Base-by-base conservation (phyloP, 352 stramenopile genomes). In the Pythium coloratum region DNA sequence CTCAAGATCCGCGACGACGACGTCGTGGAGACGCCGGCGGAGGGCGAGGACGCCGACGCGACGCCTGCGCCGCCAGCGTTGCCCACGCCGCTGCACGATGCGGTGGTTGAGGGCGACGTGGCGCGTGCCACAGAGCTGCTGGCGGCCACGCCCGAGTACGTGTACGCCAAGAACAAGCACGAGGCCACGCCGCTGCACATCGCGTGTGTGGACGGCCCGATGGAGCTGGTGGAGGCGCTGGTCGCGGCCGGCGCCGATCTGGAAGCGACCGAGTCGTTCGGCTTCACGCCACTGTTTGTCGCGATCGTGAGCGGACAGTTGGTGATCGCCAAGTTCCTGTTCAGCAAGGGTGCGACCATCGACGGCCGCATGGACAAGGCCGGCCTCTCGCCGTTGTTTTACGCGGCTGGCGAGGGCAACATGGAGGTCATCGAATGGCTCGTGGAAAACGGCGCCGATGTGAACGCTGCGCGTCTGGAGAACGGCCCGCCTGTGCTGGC, bases 211-310 rank as follows among this genome's bases (percentile, higher is more conserved):
- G 51, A 75, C 56, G 67, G 69, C 14, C 68, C 63, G 10, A 49
- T 70, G 13, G 68, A 60, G 32, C 50, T 78, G 38, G 68, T 73
- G 32, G 57, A 75, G 33, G 51, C 55, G 59, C 69, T 75, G 6
- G 59, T 71, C 2, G 38, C 6, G 1, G 67, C 58, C 14, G 42
- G 57, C 10, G 59, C 59, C 4, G 64, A 78, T 56, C 14, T 72
- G 16, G 69, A 75, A 40, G 69, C 69, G 26, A 65, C 47, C 36
- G 69, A 75, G 47, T 53, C 62, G 16, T 67, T 63, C 26, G 63
- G 59, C 44, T 75, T 68, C 30, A 76, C 69, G 57, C 69, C 69
- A 28, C 64, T 76, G 4, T 72, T 72, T 60, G 69, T 76, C 20
- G 69, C 69, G n/a, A 46, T 72, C 62, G 64, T 67, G 46, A 67